Evolutionary conservation across 139 green algal genomes (phyloP), one percentile per base, ranked within the genome.

Genomic region (Chlorella sp.): DNA sequence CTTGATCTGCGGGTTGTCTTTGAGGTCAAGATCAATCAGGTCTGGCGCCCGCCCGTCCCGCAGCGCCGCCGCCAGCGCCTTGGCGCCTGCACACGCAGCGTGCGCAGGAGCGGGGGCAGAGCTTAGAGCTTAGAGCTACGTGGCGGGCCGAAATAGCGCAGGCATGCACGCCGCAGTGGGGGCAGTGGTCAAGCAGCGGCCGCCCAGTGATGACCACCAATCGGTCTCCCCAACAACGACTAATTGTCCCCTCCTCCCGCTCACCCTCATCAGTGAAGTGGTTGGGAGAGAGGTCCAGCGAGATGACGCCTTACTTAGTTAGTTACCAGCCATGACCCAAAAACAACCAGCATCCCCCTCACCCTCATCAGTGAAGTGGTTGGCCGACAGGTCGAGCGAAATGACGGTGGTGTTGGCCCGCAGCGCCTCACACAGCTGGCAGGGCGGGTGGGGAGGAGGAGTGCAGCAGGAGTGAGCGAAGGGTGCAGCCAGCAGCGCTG

Each of bases 201-300:
- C n/a, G n/a, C n/a, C n/a, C n/a, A n/a, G n/a, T n/a, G n/a, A n/a
- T n/a, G n/a, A n/a, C n/a, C n/a, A n/a, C n/a, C n/a, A n/a, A n/a
- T n/a, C n/a, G n/a, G n/a, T n/a, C n/a, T n/a, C n/a, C n/a, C n/a
- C n/a, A n/a, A n/a, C n/a, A n/a, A n/a, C n/a, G n/a, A n/a, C n/a
- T n/a, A n/a, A n/a, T n/a, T n/a, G n/a, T n/a, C n/a, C n/a, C n/a
- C n/a, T n/a, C n/a, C n/a, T 43, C 65, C 62, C 90, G 89, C 69
- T 2, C 91, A 34, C 91, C 93, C 22, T 92, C 90, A 34, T 92
- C 88, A 5, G 84, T 83, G 41, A 96, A 88, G 60, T 87, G 85
- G 78, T 95, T 96, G n/a, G 73, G 41, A 0, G 89, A 91, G 34
- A 96, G 84, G 76, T 95, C 89, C 0, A 95, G 34, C 0, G 85